phyloP scores from a whole-genome alignment of 148 eudicot genomes.

The Rhododendron griersonianum region DNA sequence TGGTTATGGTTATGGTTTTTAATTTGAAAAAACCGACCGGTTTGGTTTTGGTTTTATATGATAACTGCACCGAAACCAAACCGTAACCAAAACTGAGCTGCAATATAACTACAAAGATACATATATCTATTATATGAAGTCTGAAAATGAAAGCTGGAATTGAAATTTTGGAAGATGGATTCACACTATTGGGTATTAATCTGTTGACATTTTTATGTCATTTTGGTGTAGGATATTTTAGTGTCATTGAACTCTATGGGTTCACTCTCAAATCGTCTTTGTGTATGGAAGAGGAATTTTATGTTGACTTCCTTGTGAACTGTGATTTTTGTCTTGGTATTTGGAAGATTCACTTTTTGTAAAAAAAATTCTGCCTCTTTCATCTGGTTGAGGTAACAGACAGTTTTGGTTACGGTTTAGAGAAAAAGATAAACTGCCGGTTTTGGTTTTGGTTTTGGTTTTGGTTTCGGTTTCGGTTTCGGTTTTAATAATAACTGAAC shows the following conservation, averaged over 20 bases:
- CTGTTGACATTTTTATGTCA: not conserved
- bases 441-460: no score
- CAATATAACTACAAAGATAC: not conserved
- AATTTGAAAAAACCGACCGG: no score
- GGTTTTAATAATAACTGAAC: no score
- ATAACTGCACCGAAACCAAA: not conserved
- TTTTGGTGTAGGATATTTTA: not conserved
- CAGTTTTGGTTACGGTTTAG: no score
- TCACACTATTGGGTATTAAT: not conserved
- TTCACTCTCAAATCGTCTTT: not conserved
- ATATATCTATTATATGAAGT: not conserved
- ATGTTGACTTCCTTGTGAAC: not conserved
- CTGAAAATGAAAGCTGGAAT: not conserved
- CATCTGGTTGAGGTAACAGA: no score
- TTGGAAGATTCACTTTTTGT: no score
- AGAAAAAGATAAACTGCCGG: no score
- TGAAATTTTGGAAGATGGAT: not conserved
- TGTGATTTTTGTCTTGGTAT: no score
- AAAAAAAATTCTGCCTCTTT: no score
- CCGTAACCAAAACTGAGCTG: not conserved
- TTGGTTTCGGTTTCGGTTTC: no score
- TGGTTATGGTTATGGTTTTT: not conserved
- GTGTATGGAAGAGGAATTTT: not conserved
- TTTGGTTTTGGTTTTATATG: not conserved
- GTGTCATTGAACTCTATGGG: not conserved